Base-by-base conservation (phyloP, 495 filamentous ascomycete species). In the Pyrenula massariospora region DNA sequence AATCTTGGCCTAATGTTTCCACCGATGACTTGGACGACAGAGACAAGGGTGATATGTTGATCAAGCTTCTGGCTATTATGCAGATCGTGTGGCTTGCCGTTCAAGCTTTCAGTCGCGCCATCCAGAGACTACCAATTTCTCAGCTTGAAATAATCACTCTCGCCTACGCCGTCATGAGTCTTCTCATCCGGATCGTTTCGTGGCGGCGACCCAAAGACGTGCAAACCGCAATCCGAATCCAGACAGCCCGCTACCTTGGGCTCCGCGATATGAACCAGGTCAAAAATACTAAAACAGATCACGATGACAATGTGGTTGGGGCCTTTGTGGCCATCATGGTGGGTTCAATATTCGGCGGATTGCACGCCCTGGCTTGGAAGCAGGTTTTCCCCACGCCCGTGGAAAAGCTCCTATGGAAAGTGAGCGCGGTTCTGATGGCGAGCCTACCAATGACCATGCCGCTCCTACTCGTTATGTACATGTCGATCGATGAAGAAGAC, bases 111-210 rank as follows among this genome's bases (percentile, higher is more conserved):
- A 25, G 54, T 47, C 60, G 68, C 2, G 49, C 52, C 10, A 55
- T 56, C 22, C 24, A 54, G 2, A 31, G 56, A 25, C 42, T 65
- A 2, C 60, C 63, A 0, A 60, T 56, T 11, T 59, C 64, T n/a
- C 60, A 67, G 54, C 58, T 69, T 15, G 69, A 71, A 42, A 65
- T 71, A 2, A 60, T 61, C 52, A 61, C 62, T 10, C 50, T 67
- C 1, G 65, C 65, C 10, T 70, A 67, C 50, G 58, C 68, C 3
- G 51, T 63, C n/a, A 64, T 60, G 36, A 60, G 62, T 0, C 24
- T 62, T 0, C 51, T 62, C 20, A 63, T 50, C 11, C 61, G 56
- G 25, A 52, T 12, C 2, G 24, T 63, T n/a, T 48, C 8, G 10
- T 54, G 22, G n/a, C 10, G 54, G 23, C 59, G 25, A 10, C 59